phyloP scores from a whole-genome alignment of 2,329 filamentous ascomycete genomes.

The Fusarium euwallaceae region DNA sequence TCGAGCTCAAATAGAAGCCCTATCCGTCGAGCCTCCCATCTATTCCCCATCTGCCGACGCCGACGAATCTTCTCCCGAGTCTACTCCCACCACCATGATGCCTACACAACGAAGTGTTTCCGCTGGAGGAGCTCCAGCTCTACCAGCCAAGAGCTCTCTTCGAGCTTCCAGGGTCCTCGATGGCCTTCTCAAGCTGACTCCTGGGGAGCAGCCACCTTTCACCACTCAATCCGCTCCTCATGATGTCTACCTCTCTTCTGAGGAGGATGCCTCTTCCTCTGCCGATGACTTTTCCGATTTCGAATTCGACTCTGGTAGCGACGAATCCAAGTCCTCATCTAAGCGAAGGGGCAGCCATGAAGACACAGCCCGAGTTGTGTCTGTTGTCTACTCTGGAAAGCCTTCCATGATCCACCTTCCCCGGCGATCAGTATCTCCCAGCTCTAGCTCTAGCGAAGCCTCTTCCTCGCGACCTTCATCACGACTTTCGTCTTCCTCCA shows the following conservation, averaged over 20 bases:
- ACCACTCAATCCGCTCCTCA: conserved; percentile 62
- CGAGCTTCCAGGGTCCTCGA: conserved; percentile 60
- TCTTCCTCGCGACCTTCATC: conserved; percentile 43
- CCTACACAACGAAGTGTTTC: conserved; percentile 43
- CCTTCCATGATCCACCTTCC: conserved; percentile 68
- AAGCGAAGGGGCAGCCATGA: conserved; percentile 61
- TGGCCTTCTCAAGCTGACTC: conserved; percentile 49
- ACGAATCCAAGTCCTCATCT: conserved; percentile 45
- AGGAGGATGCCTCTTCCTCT: conserved; percentile 74
- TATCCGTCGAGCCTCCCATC: conserved; percentile 44
- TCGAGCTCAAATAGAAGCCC: conserved; percentile 44
- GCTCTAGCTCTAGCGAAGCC: conserved; percentile 46
- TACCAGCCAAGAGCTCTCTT: conserved; percentile 65
- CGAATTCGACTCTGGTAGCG: conserved; percentile 62
- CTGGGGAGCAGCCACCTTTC: conserved; percentile 49
- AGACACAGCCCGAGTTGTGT: conserved; percentile 70
- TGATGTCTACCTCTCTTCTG: conserved; percentile 73
- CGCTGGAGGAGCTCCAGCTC: conserved; percentile 54
- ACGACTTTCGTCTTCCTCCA: conserved; percentile 25
- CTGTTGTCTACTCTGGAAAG: conserved; percentile 71
- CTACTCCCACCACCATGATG: conserved; percentile 47
- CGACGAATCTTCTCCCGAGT: conserved; percentile 40
- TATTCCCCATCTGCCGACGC: conserved; percentile 44
- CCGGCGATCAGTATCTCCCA: conserved; percentile 60
- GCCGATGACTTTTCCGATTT: conserved; percentile 71